Evolutionary conservation across 495 filamentous ascomycete genomes (phyloP).

Genomic region (Xylaria telfairii): DNA sequence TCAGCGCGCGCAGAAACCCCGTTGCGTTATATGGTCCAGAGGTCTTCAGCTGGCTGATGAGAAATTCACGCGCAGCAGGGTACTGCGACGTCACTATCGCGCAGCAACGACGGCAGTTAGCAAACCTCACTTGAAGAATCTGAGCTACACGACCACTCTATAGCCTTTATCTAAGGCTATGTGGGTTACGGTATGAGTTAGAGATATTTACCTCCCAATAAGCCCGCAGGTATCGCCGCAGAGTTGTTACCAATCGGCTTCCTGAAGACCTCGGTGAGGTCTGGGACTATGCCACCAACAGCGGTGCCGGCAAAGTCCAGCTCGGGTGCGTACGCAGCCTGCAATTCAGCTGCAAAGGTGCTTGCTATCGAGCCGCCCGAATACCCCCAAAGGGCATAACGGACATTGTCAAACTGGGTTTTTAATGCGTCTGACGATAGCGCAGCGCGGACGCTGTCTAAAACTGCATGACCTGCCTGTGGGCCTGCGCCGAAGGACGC

Average conservation of each 20-base stretch:
- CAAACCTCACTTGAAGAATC: not conserved
- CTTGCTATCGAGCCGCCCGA: conserved; percentile 63
- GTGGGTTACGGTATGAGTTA: not conserved
- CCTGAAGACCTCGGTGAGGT: conserved; percentile 38
- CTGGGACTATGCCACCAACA: conserved; percentile 53
- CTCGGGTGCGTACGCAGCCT: conserved; percentile 60
- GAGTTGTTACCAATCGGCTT: conserved; percentile 28
- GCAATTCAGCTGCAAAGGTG: conserved; percentile 60
- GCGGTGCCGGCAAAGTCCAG: conserved; percentile 51
- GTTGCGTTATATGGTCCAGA: not conserved
- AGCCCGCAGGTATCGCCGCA: not conserved
- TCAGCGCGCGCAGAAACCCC: conserved; percentile 1
- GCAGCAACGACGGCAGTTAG: not conserved
- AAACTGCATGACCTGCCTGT: conserved; percentile 51
- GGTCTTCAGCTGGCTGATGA: conserved; percentile 1
- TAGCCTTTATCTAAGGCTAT: not conserved
- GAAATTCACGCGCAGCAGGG: conserved; percentile 17
- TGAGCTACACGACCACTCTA: not conserved
- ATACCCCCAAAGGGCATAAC: conserved; percentile 59
- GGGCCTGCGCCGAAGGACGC: conserved; percentile 51
- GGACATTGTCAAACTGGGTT: conserved; percentile 28
- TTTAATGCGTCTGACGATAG: conserved; percentile 30
- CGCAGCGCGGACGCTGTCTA: conserved; percentile 55
- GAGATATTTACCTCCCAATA: not conserved
- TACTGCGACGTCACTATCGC: conserved; percentile 23